Evolutionary conservation across 164 flowering plant species (phyloP).

Genomic region (Vitis rupestris): DNA sequence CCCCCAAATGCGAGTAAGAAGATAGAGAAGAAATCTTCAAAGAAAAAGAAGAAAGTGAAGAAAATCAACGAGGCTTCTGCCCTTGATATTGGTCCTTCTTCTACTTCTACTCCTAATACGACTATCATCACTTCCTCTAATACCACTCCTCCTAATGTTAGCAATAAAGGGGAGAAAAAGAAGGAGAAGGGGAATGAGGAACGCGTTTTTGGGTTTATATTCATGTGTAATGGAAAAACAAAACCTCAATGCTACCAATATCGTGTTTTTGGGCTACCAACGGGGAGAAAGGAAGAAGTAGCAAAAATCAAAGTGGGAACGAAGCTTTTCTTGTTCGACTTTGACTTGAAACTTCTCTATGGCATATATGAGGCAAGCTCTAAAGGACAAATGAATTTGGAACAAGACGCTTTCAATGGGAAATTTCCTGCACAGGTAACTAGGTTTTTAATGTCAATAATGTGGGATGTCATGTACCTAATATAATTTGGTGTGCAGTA

Average conservation of each 20-base stretch:
- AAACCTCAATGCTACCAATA: constrained; percentile 53
- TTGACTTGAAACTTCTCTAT: constrained; percentile 52
- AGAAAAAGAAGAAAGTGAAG: constrained; percentile 4
- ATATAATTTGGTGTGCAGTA: not conserved
- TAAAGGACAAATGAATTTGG: constrained; percentile 37
- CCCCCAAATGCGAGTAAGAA: constrained; percentile 3
- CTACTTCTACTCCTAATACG: not conserved
- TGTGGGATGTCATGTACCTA: no score
- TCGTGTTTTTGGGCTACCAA: constrained; percentile 60
- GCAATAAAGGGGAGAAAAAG: not conserved
- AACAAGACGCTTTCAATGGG: constrained; percentile 47
- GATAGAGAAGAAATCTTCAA: constrained; percentile 10
- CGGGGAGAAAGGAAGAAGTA: constrained; percentile 27
- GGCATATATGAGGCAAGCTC: constrained; percentile 52
- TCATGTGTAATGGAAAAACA: constrained; percentile 51
- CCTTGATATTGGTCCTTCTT: not conserved
- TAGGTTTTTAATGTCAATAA: no score
- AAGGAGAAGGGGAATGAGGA: constrained; percentile 6
- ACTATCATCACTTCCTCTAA: not conserved
- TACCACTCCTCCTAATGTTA: not conserved
- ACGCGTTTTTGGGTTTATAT: constrained; percentile 43
- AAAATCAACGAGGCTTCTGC: not conserved
- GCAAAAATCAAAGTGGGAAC: constrained; percentile 39
- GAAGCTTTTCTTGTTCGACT: constrained; percentile 58
- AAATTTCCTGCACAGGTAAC: constrained; percentile 60